Base-by-base conservation (phyloP, 1,139 yeast species). In the Suhomyces coccinellae region DNA sequence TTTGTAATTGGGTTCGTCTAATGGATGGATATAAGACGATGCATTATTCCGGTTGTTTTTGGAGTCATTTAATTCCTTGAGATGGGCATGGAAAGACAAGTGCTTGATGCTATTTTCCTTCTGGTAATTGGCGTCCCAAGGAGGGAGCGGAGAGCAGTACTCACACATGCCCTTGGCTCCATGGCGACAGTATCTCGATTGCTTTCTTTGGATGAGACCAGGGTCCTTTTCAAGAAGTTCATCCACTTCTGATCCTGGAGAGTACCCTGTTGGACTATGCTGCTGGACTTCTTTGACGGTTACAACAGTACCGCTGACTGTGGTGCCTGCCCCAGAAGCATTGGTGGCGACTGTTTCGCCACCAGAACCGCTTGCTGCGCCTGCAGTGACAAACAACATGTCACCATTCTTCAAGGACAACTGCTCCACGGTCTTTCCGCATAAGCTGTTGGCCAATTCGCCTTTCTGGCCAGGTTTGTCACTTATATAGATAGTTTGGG, bases 141-240 rank as follows among this genome's bases (percentile, higher is more conserved):
- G 98, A 38, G 96, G 97, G 47, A 95, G 70, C 0, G 99, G 97
- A 42, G 95, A 83, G 62, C 99, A 93, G 61, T 90, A 89, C 57
- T 93, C 99, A 66, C 99, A 93, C 99, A 93, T 93, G 3, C 98
- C 99, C 56, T 85, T 86, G 32, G 84, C 91, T 3, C 95, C 89
- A 62, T 95, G 99, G 46, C 85, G 80, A 63, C 99, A 93, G 58
- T 90, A 72, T 5, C 66, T 62, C 6, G 89, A 80, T 50, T 73
- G 77, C 28, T 73, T 66, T 32, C 99, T 77, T 33, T 75, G 67
- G 48, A 95, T 89, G 47, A 86, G 70, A 1, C 99, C 99, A 38
- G 80, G 79, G 43, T 79, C 75, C 38, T 71, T 73, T 43, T 86
- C 95, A 34, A 91, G 71, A n/a, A 62, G 62, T 46, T 78, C 79